Evolutionary conservation across 2,329 filamentous ascomycete species (phyloP).

Genomic region (Nigrograna mackinnonii): DNA sequence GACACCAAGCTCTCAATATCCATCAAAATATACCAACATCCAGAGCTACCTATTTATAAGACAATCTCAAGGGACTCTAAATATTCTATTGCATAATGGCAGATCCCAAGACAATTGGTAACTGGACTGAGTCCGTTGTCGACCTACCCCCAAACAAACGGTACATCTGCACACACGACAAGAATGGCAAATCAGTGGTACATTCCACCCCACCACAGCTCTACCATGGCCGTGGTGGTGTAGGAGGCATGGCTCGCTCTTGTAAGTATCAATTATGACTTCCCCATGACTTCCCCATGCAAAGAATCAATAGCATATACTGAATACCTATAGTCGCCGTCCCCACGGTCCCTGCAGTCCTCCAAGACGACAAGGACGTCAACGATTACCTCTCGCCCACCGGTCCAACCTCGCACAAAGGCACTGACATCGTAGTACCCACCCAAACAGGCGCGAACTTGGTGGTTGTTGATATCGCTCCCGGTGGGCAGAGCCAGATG

Average conservation of each 20-base stretch:
- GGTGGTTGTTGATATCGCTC: conserved; percentile 17
- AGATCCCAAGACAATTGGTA: conserved; percentile 7
- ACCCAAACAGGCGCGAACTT: conserved; percentile 11
- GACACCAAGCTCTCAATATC: no score
- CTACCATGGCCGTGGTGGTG: conserved; percentile 22
- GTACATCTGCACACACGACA: conserved; percentile 40
- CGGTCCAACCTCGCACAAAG: conserved; percentile 9
- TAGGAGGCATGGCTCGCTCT: conserved; percentile 16
- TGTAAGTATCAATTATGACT: conserved; percentile 2
- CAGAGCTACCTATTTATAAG: not conserved
- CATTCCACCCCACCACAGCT: conserved; percentile 26
- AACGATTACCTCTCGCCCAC: conserved; percentile 32
- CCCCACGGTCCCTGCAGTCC: conserved; percentile 40
- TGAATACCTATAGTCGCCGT: conserved; percentile 46
- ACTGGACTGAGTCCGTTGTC: conserved; percentile 10
- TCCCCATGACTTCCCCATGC: no score
- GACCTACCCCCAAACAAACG: conserved; percentile 30
- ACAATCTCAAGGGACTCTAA: not conserved
- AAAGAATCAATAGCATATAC: not conserved
- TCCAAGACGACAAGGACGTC: conserved; percentile 49
- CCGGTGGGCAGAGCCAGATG: conserved; percentile 6
- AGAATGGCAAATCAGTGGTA: conserved; percentile 40
- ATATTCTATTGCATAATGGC: conserved; percentile 8
- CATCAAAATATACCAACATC: no score
- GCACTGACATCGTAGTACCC: conserved; percentile 16